phyloP scores from a whole-genome alignment of 495 filamentous ascomycete species.

The Jackrogersella minutella region DNA sequence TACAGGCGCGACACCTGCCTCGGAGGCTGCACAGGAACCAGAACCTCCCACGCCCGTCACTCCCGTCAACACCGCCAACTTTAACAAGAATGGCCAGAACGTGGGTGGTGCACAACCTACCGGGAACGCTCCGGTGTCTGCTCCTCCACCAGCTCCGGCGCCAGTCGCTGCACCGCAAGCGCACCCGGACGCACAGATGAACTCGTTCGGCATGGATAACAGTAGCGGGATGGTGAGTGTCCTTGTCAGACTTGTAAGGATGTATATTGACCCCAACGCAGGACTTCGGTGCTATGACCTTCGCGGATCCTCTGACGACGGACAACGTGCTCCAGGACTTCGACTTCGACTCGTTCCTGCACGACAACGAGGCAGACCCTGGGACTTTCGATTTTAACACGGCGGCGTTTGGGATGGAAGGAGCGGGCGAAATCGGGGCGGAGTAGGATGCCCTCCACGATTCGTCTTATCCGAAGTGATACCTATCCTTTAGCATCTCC shows the following conservation, averaged over 20 bases:
- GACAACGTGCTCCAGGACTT: slow-evolving; percentile 86
- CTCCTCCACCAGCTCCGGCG: slow-evolving; percentile 52
- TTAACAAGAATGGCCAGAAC: slow-evolving; percentile 63
- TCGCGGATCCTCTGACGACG: slow-evolving; percentile 66
- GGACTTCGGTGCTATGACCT: slow-evolving; percentile 62
- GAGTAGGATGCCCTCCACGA: slow-evolving; percentile 50
- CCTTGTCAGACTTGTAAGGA: not conserved
- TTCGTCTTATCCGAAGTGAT: slow-evolving; percentile 2
- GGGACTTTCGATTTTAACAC: slow-evolving; percentile 56
- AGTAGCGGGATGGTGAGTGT: slow-evolving; percentile 47
- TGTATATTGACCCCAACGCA: slow-evolving; percentile 28
- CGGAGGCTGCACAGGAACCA: slow-evolving; percentile 73
- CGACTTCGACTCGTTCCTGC: slow-evolving; percentile 96
- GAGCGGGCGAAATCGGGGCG: slow-evolving; percentile 56
- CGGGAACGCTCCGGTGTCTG: slow-evolving; percentile 54
- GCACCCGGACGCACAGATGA: slow-evolving; percentile 53
- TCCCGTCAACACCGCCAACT: slow-evolving; percentile 75
- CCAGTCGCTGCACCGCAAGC: slow-evolving; percentile 59
- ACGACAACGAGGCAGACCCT: slow-evolving; percentile 54
- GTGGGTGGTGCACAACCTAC: slow-evolving; percentile 55
- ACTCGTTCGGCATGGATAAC: slow-evolving; percentile 46
- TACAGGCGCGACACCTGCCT: slow-evolving; percentile 76
- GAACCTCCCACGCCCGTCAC: slow-evolving; percentile 88
- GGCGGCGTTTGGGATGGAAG: slow-evolving; percentile 53
- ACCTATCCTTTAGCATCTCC: slow-evolving; percentile 25